A percentile compares a stretch with the other conserved stretches of the same genome.
Evolutionary conservation across 805 yeast species (phyloP).

Genomic region (Wickerhamomyces mucosus): DNA sequence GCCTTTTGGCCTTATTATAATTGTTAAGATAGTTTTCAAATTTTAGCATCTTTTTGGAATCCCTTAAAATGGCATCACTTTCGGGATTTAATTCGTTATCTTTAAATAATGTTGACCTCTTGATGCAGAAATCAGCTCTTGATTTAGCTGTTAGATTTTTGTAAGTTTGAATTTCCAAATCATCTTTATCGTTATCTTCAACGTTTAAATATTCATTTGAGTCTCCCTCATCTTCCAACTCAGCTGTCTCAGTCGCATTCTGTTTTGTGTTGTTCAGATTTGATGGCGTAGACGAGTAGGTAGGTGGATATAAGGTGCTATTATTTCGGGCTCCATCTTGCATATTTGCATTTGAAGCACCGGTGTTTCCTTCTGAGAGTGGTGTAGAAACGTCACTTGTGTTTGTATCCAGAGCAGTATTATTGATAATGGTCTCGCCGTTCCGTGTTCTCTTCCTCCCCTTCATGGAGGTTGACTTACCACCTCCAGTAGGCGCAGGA

Average conservation of each 20-base stretch:
- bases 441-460: constrained; percentile 29
- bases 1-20: constrained; percentile 25
- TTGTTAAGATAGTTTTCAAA: constrained; percentile 26
- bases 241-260: constrained; percentile 18
- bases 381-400: no score
- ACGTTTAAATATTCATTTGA: constrained; percentile 34
- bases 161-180: constrained; percentile 78
- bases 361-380: neutral
- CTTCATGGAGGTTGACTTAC: constrained; percentile 27
- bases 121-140: constrained; percentile 64
- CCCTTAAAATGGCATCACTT: constrained; percentile 61
- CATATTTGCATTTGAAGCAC: neutral
- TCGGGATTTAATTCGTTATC: constrained; percentile 50
- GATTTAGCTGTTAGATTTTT: constrained; percentile 70
- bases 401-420: no score
- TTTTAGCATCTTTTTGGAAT: constrained; percentile 58
- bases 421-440: constrained; percentile 28
- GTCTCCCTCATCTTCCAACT: constrained; percentile 26
- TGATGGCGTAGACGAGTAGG: no score
- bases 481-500: constrained; percentile 15
- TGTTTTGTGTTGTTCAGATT: no score
- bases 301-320: no score
- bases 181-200: constrained; percentile 53
- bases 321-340: no score
- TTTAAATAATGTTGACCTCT: constrained; percentile 58